phyloP scores from a whole-genome alignment of 106 monocot genomes.

The Dendrobium catenatum region DNA sequence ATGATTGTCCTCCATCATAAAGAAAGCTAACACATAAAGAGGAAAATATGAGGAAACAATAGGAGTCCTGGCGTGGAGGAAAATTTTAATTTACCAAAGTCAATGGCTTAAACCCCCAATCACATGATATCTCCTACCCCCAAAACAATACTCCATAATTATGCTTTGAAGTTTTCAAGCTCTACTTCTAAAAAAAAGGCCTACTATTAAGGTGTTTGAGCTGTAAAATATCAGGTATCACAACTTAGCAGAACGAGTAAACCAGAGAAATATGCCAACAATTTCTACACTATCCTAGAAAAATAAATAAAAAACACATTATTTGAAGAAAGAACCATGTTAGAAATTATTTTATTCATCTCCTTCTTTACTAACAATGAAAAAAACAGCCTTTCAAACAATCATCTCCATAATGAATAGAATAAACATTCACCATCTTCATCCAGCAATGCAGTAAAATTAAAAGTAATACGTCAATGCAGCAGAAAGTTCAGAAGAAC shows the following conservation, averaged over 20 bases:
- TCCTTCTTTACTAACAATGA: slow-evolving; percentile 1
- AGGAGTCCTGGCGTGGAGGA: not conserved
- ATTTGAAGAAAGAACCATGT: not conserved
- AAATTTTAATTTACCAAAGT: not conserved
- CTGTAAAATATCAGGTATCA: not conserved
- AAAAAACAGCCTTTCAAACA: not conserved
- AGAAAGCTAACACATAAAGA: not conserved
- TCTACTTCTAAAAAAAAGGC: too few relatives aligned
- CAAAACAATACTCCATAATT: too few relatives aligned
- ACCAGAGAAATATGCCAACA: not conserved
- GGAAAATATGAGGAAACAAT: not conserved
- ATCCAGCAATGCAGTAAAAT: not conserved
- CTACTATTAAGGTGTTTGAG: too few relatives aligned
- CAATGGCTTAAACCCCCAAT: not conserved
- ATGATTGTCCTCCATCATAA: not conserved
- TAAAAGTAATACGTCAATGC: not conserved
- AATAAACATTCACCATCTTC: not conserved
- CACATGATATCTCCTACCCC: too few relatives aligned
- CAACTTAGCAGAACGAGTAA: not conserved
- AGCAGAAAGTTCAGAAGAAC: not conserved
- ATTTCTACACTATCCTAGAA: not conserved
- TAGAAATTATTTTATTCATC: not conserved
- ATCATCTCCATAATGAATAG: not conserved
- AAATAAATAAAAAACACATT: not conserved
- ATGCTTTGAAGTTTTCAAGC: too few relatives aligned